These are phyloP conservation scores for Alternaria arbusti DNA, from an alignment of 2,329 filamentous ascomycete species.

Conservation along the genomic window DNA sequence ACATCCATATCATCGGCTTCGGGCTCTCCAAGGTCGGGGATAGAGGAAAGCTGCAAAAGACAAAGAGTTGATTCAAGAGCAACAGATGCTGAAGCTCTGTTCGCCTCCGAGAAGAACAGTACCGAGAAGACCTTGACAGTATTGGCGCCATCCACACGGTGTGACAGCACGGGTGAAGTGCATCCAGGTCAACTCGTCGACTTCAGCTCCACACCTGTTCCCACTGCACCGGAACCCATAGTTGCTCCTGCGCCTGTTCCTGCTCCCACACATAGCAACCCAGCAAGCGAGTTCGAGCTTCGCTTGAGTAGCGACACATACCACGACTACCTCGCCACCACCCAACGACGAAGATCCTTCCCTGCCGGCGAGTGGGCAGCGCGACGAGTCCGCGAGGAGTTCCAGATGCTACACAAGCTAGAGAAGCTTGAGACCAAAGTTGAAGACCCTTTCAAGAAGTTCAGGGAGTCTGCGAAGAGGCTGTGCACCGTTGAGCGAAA, in stretches of 20 bases:
- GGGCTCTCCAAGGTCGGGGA: neutral
- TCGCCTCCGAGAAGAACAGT: neutral
- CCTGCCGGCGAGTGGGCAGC: conserved; percentile 4
- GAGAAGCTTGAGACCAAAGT: neutral
- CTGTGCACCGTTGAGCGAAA: conserved; percentile 4
- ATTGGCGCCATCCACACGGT: neutral
- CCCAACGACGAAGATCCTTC: conserved; percentile 15
- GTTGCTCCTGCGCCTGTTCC: neutral
- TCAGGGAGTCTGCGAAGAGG: neutral
- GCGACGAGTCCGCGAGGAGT: neutral
- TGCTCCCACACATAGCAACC: neutral
- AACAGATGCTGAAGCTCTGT: neutral
- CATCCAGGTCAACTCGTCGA: conserved; percentile 20
- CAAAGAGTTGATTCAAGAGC: conserved; percentile 17
- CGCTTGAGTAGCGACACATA: conserved; percentile 4
- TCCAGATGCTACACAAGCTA: conserved; percentile 4
- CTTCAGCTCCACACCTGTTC: conserved; percentile 7
- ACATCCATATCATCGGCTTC: conserved; percentile 14
- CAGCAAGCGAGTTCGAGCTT: conserved; percentile 5
- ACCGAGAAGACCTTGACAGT: neutral
- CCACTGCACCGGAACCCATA: neutral
- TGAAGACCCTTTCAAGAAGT: neutral
- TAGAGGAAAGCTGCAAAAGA: conserved; percentile 13
- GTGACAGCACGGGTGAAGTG: conserved; percentile 2
- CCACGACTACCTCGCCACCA: conserved; percentile 14